Percentiles rank a stretch among this genome's conserved stretches.
Evolutionary conservation across 176 grass and related monocot genomes (phyloP).

Genomic region (Carex pumila): DNA sequence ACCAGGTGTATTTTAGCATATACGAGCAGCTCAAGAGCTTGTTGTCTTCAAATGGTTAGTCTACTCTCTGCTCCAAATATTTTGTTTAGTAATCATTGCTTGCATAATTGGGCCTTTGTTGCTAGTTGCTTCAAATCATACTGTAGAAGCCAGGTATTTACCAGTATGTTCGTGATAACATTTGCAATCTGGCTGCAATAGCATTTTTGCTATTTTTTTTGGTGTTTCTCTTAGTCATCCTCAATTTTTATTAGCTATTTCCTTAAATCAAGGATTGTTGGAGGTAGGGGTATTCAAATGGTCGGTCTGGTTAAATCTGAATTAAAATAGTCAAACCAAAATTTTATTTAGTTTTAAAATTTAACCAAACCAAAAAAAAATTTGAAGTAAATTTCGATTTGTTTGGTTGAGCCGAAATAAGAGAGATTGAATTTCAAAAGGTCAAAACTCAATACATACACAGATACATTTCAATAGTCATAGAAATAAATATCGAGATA

Average conservation of each 20-base stretch:
- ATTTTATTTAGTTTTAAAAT: too few species aligned
- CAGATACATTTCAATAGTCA: too few species aligned
- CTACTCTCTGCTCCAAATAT: constrained; percentile 14
- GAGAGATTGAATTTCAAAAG: too few species aligned
- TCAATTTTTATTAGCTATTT: background rate
- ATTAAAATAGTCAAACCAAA: too few species aligned
- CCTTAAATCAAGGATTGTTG: background rate
- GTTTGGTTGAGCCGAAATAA: too few species aligned
- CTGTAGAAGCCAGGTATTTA: background rate
- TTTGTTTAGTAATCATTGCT: background rate
- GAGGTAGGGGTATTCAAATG: background rate
- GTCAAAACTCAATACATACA: too few species aligned
- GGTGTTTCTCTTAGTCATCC: background rate
- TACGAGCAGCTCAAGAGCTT: constrained; percentile 90
- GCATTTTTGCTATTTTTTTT: background rate
- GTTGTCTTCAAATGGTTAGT: constrained; percentile 70
- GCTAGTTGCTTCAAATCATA: background rate
- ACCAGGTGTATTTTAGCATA: constrained; percentile 85
- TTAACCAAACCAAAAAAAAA: too few species aligned
- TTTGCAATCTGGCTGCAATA: background rate
- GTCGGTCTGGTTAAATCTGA: too few species aligned
- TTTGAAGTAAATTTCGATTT: too few species aligned
- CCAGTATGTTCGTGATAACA: background rate
- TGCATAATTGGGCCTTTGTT: background rate
- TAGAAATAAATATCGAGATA: too few species aligned